A percentile compares a stretch with the other conserved stretches of the same genome.
Evolutionary conservation across 257 asterid species (phyloP).

Genomic region (Capsicum rhomboideum): DNA sequence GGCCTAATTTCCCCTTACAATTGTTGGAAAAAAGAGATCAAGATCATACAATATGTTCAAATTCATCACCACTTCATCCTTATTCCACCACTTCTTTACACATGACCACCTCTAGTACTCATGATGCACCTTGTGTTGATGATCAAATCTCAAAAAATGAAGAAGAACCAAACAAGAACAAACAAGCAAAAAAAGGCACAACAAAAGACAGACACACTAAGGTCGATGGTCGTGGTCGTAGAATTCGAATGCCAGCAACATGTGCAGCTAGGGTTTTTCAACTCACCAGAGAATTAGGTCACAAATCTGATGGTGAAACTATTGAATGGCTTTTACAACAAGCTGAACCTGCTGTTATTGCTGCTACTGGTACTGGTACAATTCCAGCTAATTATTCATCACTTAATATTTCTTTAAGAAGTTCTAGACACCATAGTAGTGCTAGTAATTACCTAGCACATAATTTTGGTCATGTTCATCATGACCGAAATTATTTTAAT

Average conservation of each 20-base stretch:
- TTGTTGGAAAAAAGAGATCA: constrained; percentile 37
- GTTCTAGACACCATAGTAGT: constrained; percentile 39
- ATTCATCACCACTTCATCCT: background rate
- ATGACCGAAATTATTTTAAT: constrained; percentile 16
- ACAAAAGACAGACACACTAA: constrained; percentile 67
- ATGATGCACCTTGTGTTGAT: background rate
- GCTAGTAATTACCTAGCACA: background rate
- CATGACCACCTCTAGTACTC: background rate
- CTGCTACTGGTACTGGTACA: constrained; percentile 89
- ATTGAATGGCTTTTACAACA: constrained; percentile 71
- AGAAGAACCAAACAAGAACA: constrained; percentile 23
- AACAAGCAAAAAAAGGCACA: constrained; percentile 34
- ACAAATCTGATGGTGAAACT: constrained; percentile 46
- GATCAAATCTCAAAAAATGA: background rate
- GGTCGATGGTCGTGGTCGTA: constrained; percentile 53
- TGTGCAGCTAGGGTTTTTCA: constrained; percentile 88
- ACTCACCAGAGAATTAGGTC: constrained; percentile 56
- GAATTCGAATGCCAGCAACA: constrained; percentile 77
- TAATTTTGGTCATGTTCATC: background rate
- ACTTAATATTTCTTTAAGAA: constrained; percentile 50
- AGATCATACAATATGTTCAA: constrained; percentile 11
- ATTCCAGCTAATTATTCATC: constrained; percentile 78
- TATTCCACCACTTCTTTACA: constrained; percentile 1
- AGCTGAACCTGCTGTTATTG: constrained; percentile 83
- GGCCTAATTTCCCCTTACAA: constrained; percentile 46